phyloP scores from a whole-genome alignment of 345 rosid genomes.

The Hirschfeldia incana region DNA sequence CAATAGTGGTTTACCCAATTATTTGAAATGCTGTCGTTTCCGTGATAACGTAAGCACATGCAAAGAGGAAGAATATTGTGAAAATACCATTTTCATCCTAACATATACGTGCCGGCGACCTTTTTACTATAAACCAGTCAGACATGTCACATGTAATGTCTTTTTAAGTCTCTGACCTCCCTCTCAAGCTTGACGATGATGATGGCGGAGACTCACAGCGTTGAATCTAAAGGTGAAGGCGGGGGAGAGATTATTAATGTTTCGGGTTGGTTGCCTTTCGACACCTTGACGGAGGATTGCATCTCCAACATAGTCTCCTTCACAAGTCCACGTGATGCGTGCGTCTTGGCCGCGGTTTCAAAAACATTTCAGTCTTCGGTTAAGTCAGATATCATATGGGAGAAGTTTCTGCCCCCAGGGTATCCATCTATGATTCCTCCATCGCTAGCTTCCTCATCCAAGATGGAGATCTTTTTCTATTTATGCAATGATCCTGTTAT shows the following conservation, averaged over 20 bases:
- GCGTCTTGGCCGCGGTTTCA: slow-evolving; percentile 47
- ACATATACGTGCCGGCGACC: not conserved
- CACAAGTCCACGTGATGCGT: slow-evolving; percentile 46
- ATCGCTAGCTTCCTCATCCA: slow-evolving; percentile 26
- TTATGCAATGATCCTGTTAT: slow-evolving; percentile 47
- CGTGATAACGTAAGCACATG: not conserved
- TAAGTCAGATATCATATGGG: slow-evolving; percentile 52
- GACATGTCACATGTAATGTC: not conserved
- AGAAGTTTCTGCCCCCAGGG: slow-evolving; percentile 50
- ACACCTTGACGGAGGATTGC: slow-evolving; percentile 39
- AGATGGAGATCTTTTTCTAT: slow-evolving; percentile 47
- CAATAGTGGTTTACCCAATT: not conserved
- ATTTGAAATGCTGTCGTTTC: not conserved
- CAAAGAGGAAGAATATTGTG: not conserved
- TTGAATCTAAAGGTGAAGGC: not conserved
- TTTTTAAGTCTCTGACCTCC: not conserved
- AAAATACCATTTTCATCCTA: not conserved
- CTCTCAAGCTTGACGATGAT: not conserved
- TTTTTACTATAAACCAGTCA: not conserved
- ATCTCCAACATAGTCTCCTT: slow-evolving; percentile 46
- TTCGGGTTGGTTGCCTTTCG: not conserved
- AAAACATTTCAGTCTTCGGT: slow-evolving; percentile 41
- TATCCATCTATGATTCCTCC: slow-evolving; percentile 20
- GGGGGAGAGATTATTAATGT: slow-evolving; percentile 2
- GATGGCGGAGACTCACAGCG: not conserved